These are phyloP conservation scores for Clarkia xantiana DNA, from an alignment of 345 rosid species.

Conservation along the genomic window DNA sequence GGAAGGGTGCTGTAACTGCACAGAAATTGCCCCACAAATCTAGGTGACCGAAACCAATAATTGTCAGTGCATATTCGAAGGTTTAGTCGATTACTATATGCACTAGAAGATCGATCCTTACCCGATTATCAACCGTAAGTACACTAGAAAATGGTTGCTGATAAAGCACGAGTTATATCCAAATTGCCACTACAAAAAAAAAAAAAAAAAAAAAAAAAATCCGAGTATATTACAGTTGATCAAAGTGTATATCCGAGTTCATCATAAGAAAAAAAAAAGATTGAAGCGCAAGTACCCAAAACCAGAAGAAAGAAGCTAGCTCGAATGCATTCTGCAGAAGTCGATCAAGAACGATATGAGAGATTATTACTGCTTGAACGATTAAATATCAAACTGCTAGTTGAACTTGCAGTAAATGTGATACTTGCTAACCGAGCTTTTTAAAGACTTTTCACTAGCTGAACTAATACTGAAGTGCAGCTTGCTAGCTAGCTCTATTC, in stretches of 20 bases:
- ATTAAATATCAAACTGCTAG: too few relatives aligned
- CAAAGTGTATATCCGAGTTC: too few relatives aligned
- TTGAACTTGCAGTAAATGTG: too few relatives aligned
- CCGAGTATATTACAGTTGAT: too few relatives aligned
- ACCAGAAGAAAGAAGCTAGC: conserved; percentile 92
- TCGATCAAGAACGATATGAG: neutral
- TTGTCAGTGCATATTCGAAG: too few relatives aligned
- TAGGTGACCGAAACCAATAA: conserved; percentile 7
- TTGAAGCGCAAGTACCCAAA: conserved; percentile 56
- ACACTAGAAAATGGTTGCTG: conserved; percentile 53
- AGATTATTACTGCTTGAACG: too few relatives aligned
- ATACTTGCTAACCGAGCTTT: too few relatives aligned
- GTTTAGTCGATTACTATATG: too few relatives aligned
- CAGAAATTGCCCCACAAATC: conserved; percentile 61
- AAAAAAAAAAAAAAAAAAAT: conserved; percentile 5
- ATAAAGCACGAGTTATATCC: conserved; percentile 90
- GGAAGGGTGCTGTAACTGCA: conserved; percentile 95
- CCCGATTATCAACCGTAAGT: conserved; percentile 72
- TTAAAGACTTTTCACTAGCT: too few relatives aligned
- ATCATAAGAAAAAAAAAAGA: neutral
- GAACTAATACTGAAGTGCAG: too few relatives aligned
- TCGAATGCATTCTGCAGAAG: conserved; percentile 77
- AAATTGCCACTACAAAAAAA: conserved; percentile 82
- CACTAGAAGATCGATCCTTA: conserved; percentile 12
- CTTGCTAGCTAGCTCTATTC: too few relatives aligned